Evolutionary conservation across 495 filamentous ascomycete genomes (phyloP), one percentile per base, ranked within the genome.

Genomic region (Penicillium cosmopolitanum): DNA sequence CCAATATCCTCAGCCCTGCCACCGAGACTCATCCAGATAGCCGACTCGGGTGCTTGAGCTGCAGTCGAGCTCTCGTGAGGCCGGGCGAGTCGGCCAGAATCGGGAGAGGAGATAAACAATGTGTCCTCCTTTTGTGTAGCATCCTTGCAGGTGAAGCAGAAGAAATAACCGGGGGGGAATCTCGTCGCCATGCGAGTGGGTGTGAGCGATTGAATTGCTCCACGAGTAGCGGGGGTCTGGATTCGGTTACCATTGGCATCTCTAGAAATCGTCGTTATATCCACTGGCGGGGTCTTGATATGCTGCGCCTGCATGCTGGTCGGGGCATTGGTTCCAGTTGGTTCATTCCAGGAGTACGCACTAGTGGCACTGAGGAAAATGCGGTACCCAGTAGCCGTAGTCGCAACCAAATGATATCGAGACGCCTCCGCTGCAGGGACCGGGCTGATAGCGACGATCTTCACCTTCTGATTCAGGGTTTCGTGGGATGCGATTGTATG

Each of bases 231-330:
- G 13, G 69, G 58, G 16, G 68, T 50, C 44, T 68, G 67, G 28
- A 70, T 68, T 19, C 67, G 62, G 46, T 48, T 23, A 2, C 46
- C 46, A 10, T 48, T 48, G 59, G 68, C 64, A 54, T 61, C 64
- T 13, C 36, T 69, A 34, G 60, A 56, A 28, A 66, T 60, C 5
- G 68, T 25, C n/a, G 60, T 52, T 28, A 57, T 70, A 51, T 84
- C 75, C 50, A 80, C 66, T 0, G 95, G 94, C 9, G 95, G 96
- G 55, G 97, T 96, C 65, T 93, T 96, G 70, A 98, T 87, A 65
- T 94, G 93, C 62, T 96, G 90, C 19, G 97, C 86, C 70, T 97
- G 93, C 93, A 99, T 97, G 75, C 92, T 97, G 51, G 89, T 94
- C 4, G 96, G 94, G 0, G 92, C 85, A 56, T 78, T 82, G 44